Conservation (phyloP, 1,139 yeast genomes). For the Yamadazyma blattariae region DNA sequence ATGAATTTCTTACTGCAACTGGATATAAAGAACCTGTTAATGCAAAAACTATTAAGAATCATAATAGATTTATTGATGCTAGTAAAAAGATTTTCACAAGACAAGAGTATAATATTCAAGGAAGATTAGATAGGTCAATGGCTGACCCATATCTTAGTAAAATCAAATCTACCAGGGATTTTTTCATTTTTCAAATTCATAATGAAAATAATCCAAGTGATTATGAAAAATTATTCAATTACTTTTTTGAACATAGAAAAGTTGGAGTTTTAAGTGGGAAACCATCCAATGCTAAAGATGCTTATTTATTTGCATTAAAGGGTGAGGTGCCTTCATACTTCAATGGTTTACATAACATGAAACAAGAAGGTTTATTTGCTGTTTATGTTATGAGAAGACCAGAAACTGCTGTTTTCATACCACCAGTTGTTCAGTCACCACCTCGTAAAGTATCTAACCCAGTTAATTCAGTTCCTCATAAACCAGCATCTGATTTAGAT, state of each 20-base stretch:
- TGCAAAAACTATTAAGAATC: slow-evolving; percentile 17
- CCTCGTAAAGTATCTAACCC: no score
- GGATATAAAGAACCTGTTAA: slow-evolving; percentile 26
- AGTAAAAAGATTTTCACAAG: slow-evolving; percentile 29
- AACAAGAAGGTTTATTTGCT: slow-evolving; percentile 33
- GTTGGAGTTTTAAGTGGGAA: slow-evolving; percentile 61
- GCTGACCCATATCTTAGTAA: slow-evolving; percentile 59
- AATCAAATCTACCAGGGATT: slow-evolving; percentile 46
- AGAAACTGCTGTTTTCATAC: slow-evolving; percentile 23
- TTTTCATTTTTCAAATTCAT: slow-evolving; percentile 47
- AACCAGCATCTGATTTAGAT: slow-evolving; percentile 10
- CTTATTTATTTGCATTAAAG: slow-evolving; percentile 54
- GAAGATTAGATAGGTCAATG: slow-evolving; percentile 51
- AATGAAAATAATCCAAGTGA: slow-evolving; percentile 22
- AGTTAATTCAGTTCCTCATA: background rate
- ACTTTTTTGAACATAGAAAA: slow-evolving; percentile 47
- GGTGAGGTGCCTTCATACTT: slow-evolving; percentile 27
- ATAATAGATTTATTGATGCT: slow-evolving; percentile 26
- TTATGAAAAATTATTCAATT: slow-evolving; percentile 50
- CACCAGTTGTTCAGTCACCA: no score
- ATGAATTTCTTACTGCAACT: slow-evolving; percentile 41
- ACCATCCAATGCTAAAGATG: slow-evolving; percentile 58
- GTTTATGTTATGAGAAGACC: slow-evolving; percentile 49
- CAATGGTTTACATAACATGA: slow-evolving; percentile 11
- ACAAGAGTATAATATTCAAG: slow-evolving; percentile 51